These are phyloP conservation scores for Cyberlindnera petersonii DNA, from an alignment of 805 yeast genomes.

Conservation along the genomic window DNA sequence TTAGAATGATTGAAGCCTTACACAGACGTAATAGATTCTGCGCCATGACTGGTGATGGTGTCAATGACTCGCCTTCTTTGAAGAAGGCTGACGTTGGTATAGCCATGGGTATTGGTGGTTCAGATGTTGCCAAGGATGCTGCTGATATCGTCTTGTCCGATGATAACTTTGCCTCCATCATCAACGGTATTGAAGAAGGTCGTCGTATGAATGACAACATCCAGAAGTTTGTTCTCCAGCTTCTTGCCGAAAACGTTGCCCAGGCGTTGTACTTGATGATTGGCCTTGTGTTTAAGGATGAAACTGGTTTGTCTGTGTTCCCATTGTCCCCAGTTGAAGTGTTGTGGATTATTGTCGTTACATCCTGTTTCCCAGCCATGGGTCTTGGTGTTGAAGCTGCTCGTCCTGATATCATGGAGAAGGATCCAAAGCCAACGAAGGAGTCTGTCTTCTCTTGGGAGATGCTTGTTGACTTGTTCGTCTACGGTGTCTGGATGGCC, in stretches of 20 bases:
- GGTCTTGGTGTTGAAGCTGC: slow-evolving; percentile 72
- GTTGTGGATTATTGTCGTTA: slow-evolving; percentile 72
- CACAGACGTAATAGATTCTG: slow-evolving; percentile 59
- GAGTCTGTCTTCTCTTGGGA: slow-evolving; percentile 62
- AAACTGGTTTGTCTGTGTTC: slow-evolving; percentile 65
- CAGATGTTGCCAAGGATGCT: slow-evolving; percentile 84
- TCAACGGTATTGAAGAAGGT: slow-evolving; percentile 77
- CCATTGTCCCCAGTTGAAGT: slow-evolving; percentile 80
- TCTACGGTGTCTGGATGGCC: slow-evolving; percentile 74
- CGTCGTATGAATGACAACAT: slow-evolving; percentile 75
- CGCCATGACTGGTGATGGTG: slow-evolving; percentile 87
- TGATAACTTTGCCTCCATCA: slow-evolving; percentile 74
- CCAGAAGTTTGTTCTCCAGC: slow-evolving; percentile 71
- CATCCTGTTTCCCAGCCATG: slow-evolving; percentile 83
- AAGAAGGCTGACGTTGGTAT: slow-evolving; percentile 78
- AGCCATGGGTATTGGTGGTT: slow-evolving; percentile 79
- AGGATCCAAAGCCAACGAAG: slow-evolving; percentile 56
- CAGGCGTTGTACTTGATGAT: slow-evolving; percentile 65
- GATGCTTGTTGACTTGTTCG: slow-evolving; percentile 62
- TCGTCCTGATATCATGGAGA: slow-evolving; percentile 56
- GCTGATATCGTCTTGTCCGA: slow-evolving; percentile 73
- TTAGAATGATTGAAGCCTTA: slow-evolving; percentile 73
- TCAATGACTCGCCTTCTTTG: slow-evolving; percentile 74
- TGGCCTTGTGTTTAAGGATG: slow-evolving; percentile 69
- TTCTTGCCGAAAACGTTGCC: slow-evolving; percentile 69